phyloP scores from a whole-genome alignment of 306 rosid genomes.

The Crataegus laevigata region DNA sequence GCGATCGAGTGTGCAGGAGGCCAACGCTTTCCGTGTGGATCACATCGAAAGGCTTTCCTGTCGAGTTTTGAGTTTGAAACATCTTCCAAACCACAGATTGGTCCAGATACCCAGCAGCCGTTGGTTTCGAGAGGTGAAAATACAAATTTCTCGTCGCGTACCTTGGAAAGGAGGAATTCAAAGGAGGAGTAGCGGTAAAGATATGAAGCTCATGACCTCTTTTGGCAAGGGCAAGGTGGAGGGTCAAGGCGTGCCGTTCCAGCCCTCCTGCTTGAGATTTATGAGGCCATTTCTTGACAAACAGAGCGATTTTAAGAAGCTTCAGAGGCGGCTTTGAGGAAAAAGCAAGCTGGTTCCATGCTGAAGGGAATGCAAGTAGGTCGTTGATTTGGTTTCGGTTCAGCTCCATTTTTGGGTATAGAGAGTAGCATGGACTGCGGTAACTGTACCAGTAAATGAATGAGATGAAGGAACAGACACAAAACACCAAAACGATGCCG shows the following conservation, averaged over 20 bases:
- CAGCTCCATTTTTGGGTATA: slow-evolving; percentile 27
- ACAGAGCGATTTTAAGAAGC: slow-evolving; percentile 54
- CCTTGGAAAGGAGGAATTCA: slow-evolving; percentile 23
- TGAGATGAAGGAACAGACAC: slow-evolving; percentile 32
- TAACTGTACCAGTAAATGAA: slow-evolving; percentile 40
- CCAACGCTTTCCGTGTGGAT: slow-evolving; percentile 65
- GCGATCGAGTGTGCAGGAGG: slow-evolving; percentile 48
- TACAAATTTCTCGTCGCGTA: slow-evolving; percentile 24
- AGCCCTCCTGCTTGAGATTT: slow-evolving; percentile 63
- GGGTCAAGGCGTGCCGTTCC: slow-evolving; percentile 70
- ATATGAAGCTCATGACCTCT: slow-evolving; percentile 72
- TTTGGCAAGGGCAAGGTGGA: slow-evolving; percentile 61
- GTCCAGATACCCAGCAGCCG: slow-evolving; percentile 60
- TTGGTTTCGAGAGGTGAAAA: slow-evolving; percentile 61
- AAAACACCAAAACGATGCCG: slow-evolving; percentile 21
- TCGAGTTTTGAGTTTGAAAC: slow-evolving; percentile 53
- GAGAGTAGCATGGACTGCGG: slow-evolving; percentile 25
- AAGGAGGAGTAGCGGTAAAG: slow-evolving; percentile 43
- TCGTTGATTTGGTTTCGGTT: slow-evolving; percentile 28
- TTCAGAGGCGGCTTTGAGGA: slow-evolving; percentile 37
- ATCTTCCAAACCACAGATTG: slow-evolving; percentile 56
- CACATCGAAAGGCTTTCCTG: slow-evolving; percentile 44
- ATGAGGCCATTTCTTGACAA: slow-evolving; percentile 76
- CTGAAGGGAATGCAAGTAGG: slow-evolving; percentile 49
- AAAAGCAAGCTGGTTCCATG: slow-evolving; percentile 52